These are phyloP conservation scores for Hericium coralloides DNA, from an alignment of 768 basidiomycete genomes.

Conservation along the genomic window DNA sequence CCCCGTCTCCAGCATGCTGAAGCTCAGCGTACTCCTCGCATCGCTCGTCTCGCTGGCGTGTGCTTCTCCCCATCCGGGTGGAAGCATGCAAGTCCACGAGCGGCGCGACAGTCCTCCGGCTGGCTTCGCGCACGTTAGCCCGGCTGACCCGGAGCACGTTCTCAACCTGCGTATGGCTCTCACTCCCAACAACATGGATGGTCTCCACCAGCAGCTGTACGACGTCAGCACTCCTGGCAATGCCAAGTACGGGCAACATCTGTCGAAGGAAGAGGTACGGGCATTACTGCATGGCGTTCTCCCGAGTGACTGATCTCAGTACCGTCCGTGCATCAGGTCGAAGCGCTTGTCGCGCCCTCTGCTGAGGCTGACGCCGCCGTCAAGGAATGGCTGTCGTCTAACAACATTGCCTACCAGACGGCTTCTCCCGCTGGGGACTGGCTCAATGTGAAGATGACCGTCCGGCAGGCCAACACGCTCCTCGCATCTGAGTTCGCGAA, in stretches of 20 bases:
- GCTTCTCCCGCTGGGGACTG: conserved; percentile 16
- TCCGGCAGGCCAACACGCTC: conserved; percentile 8
- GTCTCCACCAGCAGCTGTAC: conserved; percentile 24
- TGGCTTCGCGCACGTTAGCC: conserved; percentile 18
- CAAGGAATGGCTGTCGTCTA: not conserved
- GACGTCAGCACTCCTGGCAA: conserved; percentile 24
- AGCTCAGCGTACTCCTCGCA: not conserved
- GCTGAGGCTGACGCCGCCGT: not conserved
- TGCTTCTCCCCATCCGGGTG: not conserved
- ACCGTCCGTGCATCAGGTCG: not conserved
- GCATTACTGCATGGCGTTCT: no score
- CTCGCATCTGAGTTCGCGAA: conserved; percentile 9
- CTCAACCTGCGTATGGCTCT: conserved; percentile 27
- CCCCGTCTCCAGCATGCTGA: not conserved
- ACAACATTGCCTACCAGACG: conserved; percentile 1
- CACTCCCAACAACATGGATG: conserved; percentile 22
- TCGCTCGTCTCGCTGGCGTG: not conserved
- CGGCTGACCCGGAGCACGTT: conserved; percentile 14
- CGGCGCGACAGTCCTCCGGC: conserved; percentile 9
- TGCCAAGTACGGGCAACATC: conserved; percentile 22
- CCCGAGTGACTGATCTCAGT: not conserved
- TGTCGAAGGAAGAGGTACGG: conserved; percentile 25
- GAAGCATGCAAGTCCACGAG: not conserved
- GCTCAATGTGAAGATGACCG: conserved; percentile 14
- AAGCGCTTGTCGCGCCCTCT: conserved; percentile 2